These are phyloP conservation scores for Dentipellis fragilis DNA, from an alignment of 768 basidiomycete genomes.

Conservation along the genomic window DNA sequence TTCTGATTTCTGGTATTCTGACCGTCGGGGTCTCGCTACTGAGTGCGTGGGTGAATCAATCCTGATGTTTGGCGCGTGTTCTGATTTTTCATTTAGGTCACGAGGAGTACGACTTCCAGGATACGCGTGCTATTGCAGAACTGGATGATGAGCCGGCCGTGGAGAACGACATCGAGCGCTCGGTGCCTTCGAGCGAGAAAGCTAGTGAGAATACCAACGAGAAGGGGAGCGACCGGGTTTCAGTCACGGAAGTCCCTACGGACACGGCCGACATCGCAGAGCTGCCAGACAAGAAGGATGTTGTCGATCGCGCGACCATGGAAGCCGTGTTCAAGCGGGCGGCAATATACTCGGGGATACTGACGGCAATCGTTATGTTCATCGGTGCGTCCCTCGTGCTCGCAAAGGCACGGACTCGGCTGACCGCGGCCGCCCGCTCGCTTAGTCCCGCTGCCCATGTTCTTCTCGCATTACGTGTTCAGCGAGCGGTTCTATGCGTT, in stretches of 20 bases:
- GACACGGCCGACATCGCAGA: not conserved
- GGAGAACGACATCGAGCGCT: not conserved
- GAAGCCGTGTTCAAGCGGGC: conserved; percentile 21
- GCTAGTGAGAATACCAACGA: not conserved
- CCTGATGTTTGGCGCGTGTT: not conserved
- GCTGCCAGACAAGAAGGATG: not conserved
- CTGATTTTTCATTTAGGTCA: not conserved
- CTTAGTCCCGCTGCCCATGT: conserved; percentile 26
- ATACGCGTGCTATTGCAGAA: not conserved
- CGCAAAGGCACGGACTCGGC: too few relatives aligned
- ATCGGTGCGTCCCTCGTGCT: conserved; percentile 13
- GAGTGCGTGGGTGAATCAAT: conserved; percentile 12
- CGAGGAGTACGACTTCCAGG: not conserved
- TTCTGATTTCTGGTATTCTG: conserved; percentile 22
- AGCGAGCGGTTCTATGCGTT: conserved; percentile 22
- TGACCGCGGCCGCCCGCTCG: not conserved
- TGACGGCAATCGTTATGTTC: conserved; percentile 20
- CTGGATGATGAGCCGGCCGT: not conserved
- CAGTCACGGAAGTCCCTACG: not conserved
- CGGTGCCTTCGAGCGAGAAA: not conserved
- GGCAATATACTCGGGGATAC: conserved; percentile 19
- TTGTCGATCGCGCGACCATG: conserved; percentile 8
- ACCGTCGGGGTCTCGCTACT: conserved; percentile 22
- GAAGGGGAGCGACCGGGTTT: not conserved
- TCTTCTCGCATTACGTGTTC: conserved; percentile 27